phyloP scores from a whole-genome alignment of 306 rosid species.

The Hippophae gyantsensis region DNA sequence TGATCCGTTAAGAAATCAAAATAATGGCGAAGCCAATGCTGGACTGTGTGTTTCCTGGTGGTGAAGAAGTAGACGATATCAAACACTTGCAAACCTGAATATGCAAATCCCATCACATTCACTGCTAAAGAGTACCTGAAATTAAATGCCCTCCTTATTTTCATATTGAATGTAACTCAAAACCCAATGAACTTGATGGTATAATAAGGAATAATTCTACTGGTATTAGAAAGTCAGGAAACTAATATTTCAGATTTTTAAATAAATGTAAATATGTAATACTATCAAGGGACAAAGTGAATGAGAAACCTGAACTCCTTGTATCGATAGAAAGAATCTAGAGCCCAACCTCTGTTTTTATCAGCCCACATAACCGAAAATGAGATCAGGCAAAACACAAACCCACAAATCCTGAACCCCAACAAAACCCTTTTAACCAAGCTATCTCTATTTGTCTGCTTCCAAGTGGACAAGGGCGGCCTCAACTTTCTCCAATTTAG shows the following conservation, averaged over 20 bases:
- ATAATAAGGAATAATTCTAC: too few species aligned
- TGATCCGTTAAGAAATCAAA: conserved; percentile 65
- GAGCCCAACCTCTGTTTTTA: conserved; percentile 56
- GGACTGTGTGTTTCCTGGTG: conserved; percentile 33
- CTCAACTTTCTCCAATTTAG: conserved; percentile 27
- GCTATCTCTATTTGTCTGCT: conserved; percentile 29
- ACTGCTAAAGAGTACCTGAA: conserved; percentile 52
- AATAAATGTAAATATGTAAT: too few species aligned
- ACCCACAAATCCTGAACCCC: conserved; percentile 41
- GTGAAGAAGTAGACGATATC: conserved; percentile 33
- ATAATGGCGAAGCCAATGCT: conserved; percentile 31
- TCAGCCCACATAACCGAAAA: conserved; percentile 59
- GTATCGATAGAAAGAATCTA: conserved; percentile 45
- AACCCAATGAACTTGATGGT: neutral
- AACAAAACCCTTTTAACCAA: conserved; percentile 35
- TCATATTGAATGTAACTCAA: neutral
- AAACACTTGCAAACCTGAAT: conserved; percentile 49
- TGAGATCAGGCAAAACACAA: conserved; percentile 46
- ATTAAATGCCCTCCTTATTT: neutral
- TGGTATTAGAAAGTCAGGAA: too few species aligned
- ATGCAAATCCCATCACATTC: conserved; percentile 57
- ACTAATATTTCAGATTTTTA: too few species aligned
- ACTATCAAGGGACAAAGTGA: neutral
- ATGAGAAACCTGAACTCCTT: conserved; percentile 50
- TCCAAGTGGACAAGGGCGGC: conserved; percentile 29